Percentiles rank a stretch among this genome's conserved stretches.
phyloP scores from a whole-genome alignment of 305 asterid species.

The Withania somnifera region DNA sequence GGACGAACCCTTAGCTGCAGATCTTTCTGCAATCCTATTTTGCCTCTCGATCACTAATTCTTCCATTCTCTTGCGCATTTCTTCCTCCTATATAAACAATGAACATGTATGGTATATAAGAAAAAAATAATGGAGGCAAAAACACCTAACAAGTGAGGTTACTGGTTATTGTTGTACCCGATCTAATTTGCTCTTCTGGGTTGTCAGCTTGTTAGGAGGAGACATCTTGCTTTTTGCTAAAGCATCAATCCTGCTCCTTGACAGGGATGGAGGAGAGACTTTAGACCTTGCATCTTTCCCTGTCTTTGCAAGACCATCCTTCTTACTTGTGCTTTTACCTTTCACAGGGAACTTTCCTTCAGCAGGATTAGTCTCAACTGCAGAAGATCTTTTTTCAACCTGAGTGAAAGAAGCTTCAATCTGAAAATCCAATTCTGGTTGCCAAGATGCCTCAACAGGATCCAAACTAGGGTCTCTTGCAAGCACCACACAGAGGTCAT shows the following conservation, averaged over 20 bases:
- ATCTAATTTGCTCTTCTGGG: constrained; percentile 54
- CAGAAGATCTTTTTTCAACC: constrained; percentile 31
- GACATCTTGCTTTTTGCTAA: constrained; percentile 37
- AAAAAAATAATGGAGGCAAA: background rate
- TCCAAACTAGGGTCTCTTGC: constrained; percentile 41
- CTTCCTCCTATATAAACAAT: constrained; percentile 49
- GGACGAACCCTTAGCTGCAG: constrained; percentile 33
- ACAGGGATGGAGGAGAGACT: constrained; percentile 21
- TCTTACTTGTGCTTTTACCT: constrained; percentile 30
- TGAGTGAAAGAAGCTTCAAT: constrained; percentile 39
- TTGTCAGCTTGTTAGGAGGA: constrained; percentile 31
- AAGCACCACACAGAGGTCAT: constrained; percentile 59
- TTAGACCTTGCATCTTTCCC: constrained; percentile 24
- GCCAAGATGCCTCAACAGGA: constrained; percentile 44
- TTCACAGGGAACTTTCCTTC: constrained; percentile 26
- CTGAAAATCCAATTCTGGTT: constrained; percentile 61
- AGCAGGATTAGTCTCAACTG: constrained; percentile 12
- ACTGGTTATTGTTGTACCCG: constrained; percentile 29
- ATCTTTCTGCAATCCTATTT: constrained; percentile 72
- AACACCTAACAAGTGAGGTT: background rate
- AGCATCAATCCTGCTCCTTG: constrained; percentile 28
- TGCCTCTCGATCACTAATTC: constrained; percentile 48
- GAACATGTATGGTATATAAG: background rate
- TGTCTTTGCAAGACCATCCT: constrained; percentile 11
- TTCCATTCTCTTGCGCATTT: constrained; percentile 61